Base-by-base conservation (phyloP, 1,284 basidiomycete genomes). In the Cutaneotrichosporon curvatum region DNA sequence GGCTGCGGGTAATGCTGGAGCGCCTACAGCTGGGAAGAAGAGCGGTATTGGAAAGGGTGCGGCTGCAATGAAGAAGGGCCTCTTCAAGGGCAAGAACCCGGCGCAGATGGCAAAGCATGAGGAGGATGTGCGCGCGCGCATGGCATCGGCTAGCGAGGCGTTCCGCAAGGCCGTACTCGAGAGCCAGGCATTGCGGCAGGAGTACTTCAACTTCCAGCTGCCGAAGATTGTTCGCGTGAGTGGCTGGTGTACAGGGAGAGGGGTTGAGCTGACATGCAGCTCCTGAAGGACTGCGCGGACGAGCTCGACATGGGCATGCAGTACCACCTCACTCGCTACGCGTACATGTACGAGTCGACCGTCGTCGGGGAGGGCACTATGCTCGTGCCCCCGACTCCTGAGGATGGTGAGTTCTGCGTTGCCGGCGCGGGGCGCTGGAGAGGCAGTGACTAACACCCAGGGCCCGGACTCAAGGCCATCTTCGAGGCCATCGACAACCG, bases 301-400 rank as follows among this genome's bases (percentile, higher is more conserved):
- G 95, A 98, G 71, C 84, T 97, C 50, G 95, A 99, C 68, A 77
- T 96, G 36, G 95, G 92, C 14, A 88, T 87, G 11, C 94, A 98
- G 70, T 98, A 96, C 70, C 94, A 98, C 71, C 76, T 98, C 36
- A 84, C 88, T 2, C 80, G 92, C 63, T 98, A 95, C 68, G 88
- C 91, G 0, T 96, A 90, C 73, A 73, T 97, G 20, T 95, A 85
- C 63, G 94, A 99, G 73, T 88, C 83, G 58, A 84, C 88, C 12
- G 77, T 94, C 1, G 76, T 97, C 16, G 84, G 81, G 58, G 95
- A 99, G 56, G 94, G 91, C 81, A 87, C 57, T 81, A 85, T 73
- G 67, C 72, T 81, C 56, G 57, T 69, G 52, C 40, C 58, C 12
- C 43, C 58, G 37, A 52, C 55, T 20, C 41, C 56, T 16, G 65